phyloP scores from a whole-genome alignment of 2,329 filamentous ascomycete genomes.

The Alternaria metachromatica region DNA sequence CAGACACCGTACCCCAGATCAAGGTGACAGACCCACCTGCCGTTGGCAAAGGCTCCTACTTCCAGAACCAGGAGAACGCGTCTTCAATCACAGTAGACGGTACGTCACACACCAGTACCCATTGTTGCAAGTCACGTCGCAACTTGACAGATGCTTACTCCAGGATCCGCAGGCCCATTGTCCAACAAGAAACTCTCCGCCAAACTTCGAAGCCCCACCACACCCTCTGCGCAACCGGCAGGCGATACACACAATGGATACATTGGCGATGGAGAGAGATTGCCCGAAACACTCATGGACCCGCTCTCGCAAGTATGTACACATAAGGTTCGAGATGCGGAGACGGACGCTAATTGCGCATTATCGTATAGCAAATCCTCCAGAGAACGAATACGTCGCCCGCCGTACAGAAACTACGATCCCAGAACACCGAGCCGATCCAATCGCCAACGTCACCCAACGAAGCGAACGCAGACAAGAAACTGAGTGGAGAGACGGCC shows the following conservation, averaged over 20 bases:
- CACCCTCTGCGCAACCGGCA: slow-evolving; percentile 19
- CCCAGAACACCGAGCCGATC: slow-evolving; percentile 50
- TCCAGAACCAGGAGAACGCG: slow-evolving; percentile 36
- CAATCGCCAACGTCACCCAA: slow-evolving; percentile 47
- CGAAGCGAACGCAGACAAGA: slow-evolving; percentile 58
- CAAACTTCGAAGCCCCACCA: slow-evolving; percentile 36
- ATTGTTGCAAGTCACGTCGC: neutral
- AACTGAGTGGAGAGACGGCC: slow-evolving; percentile 33
- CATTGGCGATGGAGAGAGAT: slow-evolving; percentile 18
- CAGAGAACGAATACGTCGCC: slow-evolving; percentile 71
- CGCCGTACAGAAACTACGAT: slow-evolving; percentile 64
- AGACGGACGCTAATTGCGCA: slow-evolving; percentile 18
- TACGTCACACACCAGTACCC: slow-evolving; percentile 17
- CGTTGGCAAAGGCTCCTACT: slow-evolving; percentile 34
- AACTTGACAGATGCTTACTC: slow-evolving; percentile 21
- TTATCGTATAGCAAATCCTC: slow-evolving; percentile 59
- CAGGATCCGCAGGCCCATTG: slow-evolving; percentile 23
- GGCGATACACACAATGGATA: slow-evolving; percentile 30
- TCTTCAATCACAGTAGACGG: slow-evolving; percentile 34
- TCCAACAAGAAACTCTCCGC: slow-evolving; percentile 36
- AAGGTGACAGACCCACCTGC: slow-evolving; percentile 53
- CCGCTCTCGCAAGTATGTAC: slow-evolving; percentile 70
- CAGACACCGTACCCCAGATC: slow-evolving; percentile 52
- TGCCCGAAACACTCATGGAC: slow-evolving; percentile 61
- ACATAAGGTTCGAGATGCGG: slow-evolving; percentile 6